A percentile compares a stretch with the other conserved stretches of the same genome.
These are phyloP conservation scores for Coemansia sp. DNA, from an alignment of 192 early-diverging fungal species.

Conservation along the genomic window DNA sequence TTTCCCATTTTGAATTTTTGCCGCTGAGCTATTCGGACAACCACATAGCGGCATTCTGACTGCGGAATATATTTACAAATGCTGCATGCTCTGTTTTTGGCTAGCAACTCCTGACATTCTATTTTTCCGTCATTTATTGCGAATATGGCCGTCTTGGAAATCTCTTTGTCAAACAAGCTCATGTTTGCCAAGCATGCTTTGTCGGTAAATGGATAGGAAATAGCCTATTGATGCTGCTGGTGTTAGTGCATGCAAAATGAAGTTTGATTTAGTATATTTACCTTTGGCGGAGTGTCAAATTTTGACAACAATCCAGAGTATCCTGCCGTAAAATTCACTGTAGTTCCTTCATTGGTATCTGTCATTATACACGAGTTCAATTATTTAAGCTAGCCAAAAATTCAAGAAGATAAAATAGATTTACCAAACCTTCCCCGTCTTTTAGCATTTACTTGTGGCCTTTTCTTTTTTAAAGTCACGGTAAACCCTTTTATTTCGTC, in stretches of 20 bases:
- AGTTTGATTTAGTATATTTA: background rate
- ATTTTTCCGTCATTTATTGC: conserved; percentile 10
- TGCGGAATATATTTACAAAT: conserved; percentile 3
- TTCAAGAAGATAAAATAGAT: too few relatives aligned
- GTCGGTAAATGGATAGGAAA: conserved; percentile 6
- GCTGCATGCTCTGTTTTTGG: background rate
- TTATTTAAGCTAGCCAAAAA: too few relatives aligned
- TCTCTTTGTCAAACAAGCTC: conserved; percentile 11
- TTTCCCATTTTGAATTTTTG: background rate
- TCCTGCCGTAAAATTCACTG: too few relatives aligned
- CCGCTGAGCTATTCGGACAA: background rate
- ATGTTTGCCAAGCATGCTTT: conserved; percentile 14
- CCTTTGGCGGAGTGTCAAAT: background rate
- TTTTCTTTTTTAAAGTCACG: too few relatives aligned
- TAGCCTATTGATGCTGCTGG: background rate
- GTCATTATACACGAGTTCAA: too few relatives aligned
- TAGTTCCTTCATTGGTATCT: too few relatives aligned
- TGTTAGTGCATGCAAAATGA: too few relatives aligned
- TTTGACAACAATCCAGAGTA: too few relatives aligned
- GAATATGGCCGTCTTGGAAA: conserved; percentile 10
- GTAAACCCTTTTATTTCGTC: too few relatives aligned
- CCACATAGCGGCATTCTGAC: background rate
- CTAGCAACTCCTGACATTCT: background rate
- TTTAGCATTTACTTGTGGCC: too few relatives aligned
- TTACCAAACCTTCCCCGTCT: too few relatives aligned